Conservation (phyloP, 495 filamentous ascomycete genomes). For the Aspergillus bertholletiae region DNA sequence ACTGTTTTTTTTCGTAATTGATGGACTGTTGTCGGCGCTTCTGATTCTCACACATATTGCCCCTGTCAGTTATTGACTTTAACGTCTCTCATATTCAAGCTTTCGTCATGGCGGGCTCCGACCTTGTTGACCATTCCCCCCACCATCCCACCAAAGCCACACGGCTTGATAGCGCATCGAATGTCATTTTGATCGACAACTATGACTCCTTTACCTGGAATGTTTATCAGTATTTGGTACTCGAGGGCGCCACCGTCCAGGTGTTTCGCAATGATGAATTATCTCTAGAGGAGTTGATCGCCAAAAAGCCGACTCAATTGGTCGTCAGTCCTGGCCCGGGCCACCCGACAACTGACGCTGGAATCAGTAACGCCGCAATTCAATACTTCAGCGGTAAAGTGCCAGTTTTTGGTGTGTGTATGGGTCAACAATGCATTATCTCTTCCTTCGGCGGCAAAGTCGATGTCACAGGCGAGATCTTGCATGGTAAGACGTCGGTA, state of each 20-base stretch:
- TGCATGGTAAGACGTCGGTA: slow-evolving; percentile 94
- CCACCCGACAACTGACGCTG: slow-evolving; percentile 85
- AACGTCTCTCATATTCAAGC: not conserved
- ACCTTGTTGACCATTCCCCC: slow-evolving; percentile 81
- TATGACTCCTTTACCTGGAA: slow-evolving; percentile 99
- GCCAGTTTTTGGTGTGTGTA: slow-evolving; percentile 94
- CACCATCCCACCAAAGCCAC: slow-evolving; percentile 69
- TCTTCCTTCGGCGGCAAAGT: slow-evolving; percentile 88
- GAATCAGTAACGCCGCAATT: slow-evolving; percentile 88
- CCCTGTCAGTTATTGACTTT: not conserved
- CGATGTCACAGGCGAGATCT: slow-evolving; percentile 88
- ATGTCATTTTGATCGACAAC: slow-evolving; percentile 96
- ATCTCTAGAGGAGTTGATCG: slow-evolving; percentile 75
- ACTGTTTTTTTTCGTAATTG: no score
- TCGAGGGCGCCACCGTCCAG: slow-evolving; percentile 85
- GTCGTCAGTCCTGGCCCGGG: slow-evolving; percentile 94
- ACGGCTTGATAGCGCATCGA: slow-evolving; percentile 70
- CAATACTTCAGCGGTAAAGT: slow-evolving; percentile 92
- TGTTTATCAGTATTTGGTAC: slow-evolving; percentile 93
- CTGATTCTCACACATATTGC: slow-evolving; percentile 1
- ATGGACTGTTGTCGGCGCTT: not conserved
- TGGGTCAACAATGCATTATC: slow-evolving; percentile 98
- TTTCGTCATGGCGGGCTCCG: slow-evolving; percentile 37
- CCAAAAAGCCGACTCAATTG: slow-evolving; percentile 82
- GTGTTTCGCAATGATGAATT: slow-evolving; percentile 93